A percentile compares a stretch with the other conserved stretches of the same genome.
These are phyloP conservation scores for Penicillium argentinense DNA, from an alignment of 495 filamentous ascomycete species.

Conservation along the genomic window DNA sequence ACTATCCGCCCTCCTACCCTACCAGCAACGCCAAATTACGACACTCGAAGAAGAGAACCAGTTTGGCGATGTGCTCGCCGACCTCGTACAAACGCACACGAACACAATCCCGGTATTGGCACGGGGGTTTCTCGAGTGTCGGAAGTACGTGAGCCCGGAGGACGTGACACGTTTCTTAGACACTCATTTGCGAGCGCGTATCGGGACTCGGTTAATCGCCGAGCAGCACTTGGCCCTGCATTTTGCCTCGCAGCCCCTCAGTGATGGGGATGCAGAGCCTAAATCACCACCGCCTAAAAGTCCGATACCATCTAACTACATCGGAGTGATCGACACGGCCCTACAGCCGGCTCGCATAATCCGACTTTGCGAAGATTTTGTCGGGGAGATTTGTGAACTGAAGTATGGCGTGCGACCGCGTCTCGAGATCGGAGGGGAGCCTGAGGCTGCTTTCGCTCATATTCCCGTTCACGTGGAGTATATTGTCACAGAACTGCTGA, in stretches of 20 bases:
- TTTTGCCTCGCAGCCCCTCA: conserved; percentile 72
- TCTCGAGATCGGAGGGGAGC: conserved; percentile 77
- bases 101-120: conserved; percentile 95
- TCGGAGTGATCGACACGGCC: conserved; percentile 95
- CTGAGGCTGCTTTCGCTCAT: conserved; percentile 80
- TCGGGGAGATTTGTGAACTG: conserved; percentile 93
- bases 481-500: conserved; percentile 92
- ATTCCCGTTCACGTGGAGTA: conserved; percentile 96
- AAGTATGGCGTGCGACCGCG: conserved; percentile 88
- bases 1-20: conserved; percentile 82
- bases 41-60: conserved; percentile 83
- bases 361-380: conserved; percentile 79
- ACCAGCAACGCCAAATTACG: conserved; percentile 71
- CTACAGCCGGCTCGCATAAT: conserved; percentile 79
- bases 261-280: conserved; percentile 30
- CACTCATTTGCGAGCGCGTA: conserved; percentile 88
- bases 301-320: conserved; percentile 67
- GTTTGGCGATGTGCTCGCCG: conserved; percentile 89
- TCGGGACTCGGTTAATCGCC: conserved; percentile 90
- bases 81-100: conserved; percentile 87
- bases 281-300: conserved; percentile 28
- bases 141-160: conserved; percentile 74
- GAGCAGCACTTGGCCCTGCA: conserved; percentile 97
- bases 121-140: conserved; percentile 86
- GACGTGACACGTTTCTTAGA: conserved; percentile 92